These are phyloP conservation scores for Earliella scabrosa DNA, from an alignment of 1,284 basidiomycete genomes.

Conservation along the genomic window DNA sequence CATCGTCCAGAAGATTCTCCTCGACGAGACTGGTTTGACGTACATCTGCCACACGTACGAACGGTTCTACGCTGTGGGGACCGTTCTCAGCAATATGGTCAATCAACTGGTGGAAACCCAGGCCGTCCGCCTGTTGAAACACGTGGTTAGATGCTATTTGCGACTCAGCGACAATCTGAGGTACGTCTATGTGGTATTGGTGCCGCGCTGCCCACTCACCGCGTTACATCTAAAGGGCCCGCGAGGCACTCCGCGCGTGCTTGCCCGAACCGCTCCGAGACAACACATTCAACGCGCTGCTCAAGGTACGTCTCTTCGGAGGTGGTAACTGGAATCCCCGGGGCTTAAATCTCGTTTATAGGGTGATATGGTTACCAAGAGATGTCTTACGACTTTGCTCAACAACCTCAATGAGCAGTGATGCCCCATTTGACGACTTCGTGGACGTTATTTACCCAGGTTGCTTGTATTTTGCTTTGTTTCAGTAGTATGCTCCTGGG, in stretches of 20 bases:
- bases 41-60: conserved; percentile 99
- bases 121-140: conserved; percentile 95
- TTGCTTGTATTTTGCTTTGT: conserved; percentile 28
- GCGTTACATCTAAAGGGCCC: conserved; percentile 63
- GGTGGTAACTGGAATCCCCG: not conserved
- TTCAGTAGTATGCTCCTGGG: conserved; percentile 24
- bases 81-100: conserved; percentile 99
- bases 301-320: conserved; percentile 67
- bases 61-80: conserved; percentile 98
- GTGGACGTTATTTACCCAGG: conserved; percentile 23
- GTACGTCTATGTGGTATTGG: conserved; percentile 46
- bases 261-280: conserved; percentile 97
- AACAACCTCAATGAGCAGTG: conserved; percentile 81
- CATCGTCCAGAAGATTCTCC: conserved; percentile 98
- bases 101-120: conserved; percentile 96
- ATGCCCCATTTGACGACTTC: conserved; percentile 8
- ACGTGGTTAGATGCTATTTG: conserved; percentile 97
- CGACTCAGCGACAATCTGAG: conserved; percentile 95
- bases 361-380: conserved; percentile 96
- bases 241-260: conserved; percentile 95
- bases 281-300: conserved; percentile 88
- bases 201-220: too few relatives aligned
- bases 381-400: conserved; percentile 93
- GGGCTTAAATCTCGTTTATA: conserved; percentile 35
- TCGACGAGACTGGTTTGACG: conserved; percentile 97